Evolutionary conservation across 2,329 filamentous ascomycete species (phyloP).

Genomic region (Arthroderma sp.): DNA sequence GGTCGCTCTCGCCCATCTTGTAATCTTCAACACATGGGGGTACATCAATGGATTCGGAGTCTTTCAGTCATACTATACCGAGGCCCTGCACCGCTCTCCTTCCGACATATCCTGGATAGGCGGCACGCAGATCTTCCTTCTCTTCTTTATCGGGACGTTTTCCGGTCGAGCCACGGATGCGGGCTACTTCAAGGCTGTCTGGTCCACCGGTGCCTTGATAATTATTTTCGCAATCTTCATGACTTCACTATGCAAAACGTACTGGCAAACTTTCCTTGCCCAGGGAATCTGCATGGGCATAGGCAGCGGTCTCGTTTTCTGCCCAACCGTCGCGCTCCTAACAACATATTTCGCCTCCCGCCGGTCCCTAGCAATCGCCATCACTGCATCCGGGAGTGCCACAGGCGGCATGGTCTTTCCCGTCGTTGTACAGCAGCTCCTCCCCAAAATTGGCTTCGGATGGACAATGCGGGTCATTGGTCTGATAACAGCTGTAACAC

Average conservation of each 20-base stretch:
- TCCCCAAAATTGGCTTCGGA: conserved; percentile 49
- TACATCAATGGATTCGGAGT: conserved; percentile 45
- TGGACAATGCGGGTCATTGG: conserved; percentile 55
- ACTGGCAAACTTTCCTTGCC: conserved; percentile 39
- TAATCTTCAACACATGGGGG: conserved; percentile 48
- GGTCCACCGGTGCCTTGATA: conserved; percentile 35
- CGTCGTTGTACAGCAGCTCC: conserved; percentile 43
- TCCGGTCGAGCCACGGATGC: conserved; percentile 42
- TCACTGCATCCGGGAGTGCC: conserved; percentile 48
- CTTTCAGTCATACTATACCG: conserved; percentile 44
- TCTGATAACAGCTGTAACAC: conserved; percentile 44
- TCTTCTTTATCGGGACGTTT: conserved; percentile 41
- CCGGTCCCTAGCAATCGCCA: conserved; percentile 48
- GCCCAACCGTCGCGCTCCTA: conserved; percentile 42
- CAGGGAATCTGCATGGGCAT: conserved; percentile 49
- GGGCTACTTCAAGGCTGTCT: conserved; percentile 38
- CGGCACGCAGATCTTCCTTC: conserved; percentile 40
- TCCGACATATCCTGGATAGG: conserved; percentile 44
- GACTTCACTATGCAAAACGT: conserved; percentile 37
- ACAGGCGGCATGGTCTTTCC: conserved; percentile 55
- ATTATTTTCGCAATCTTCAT: conserved; percentile 40
- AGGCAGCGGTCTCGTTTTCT: conserved; percentile 45
- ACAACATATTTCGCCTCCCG: conserved; percentile 51
- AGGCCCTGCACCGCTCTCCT: conserved; percentile 31
- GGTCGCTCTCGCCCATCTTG: conserved; percentile 40